These are phyloP conservation scores for Stagonosporopsis vannaccii DNA, from an alignment of 2,329 filamentous ascomycete genomes.

Conservation along the genomic window DNA sequence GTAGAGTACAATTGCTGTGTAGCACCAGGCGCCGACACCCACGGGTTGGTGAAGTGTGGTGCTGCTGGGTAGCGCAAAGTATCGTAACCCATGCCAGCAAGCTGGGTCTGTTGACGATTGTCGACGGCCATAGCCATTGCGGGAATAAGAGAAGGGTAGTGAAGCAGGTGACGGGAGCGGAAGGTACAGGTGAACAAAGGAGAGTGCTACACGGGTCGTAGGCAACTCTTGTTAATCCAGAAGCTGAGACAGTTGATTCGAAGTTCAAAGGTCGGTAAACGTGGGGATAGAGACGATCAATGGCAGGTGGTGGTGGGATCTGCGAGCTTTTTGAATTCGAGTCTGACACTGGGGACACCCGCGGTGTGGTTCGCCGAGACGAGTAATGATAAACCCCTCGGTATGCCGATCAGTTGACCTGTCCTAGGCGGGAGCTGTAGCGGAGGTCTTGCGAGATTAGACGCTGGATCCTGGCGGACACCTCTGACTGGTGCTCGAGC, in stretches of 20 bases:
- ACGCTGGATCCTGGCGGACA: conserved; percentile 36
- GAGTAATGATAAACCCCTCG: conserved; percentile 47
- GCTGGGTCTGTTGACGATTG: conserved; percentile 74
- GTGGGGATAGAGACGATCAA: conserved; percentile 58
- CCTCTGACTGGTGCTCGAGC: conserved; percentile 46
- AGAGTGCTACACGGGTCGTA: conserved; percentile 37
- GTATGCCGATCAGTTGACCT: conserved; percentile 49
- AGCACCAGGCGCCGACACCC: conserved; percentile 69
- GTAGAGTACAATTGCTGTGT: conserved; percentile 70
- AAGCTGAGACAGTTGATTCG: conserved; percentile 47
- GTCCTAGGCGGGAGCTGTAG: conserved; percentile 47
- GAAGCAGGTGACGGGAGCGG: conserved; percentile 9
- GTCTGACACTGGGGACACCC: conserved; percentile 46
- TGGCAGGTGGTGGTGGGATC: conserved; percentile 57
- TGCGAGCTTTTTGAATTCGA: conserved; percentile 54
- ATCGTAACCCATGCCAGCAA: conserved; percentile 79
- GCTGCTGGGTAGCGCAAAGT: conserved; percentile 71
- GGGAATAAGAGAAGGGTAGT: conserved; percentile 20
- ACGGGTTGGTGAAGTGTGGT: conserved; percentile 90
- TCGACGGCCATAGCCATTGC: conserved; percentile 95
- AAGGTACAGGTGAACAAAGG: conserved; percentile 31
- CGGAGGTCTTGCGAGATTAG: conserved; percentile 48
- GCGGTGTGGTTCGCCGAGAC: conserved; percentile 41
- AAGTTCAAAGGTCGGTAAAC: conserved; percentile 51
- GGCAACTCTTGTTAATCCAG: conserved; percentile 30